Evolutionary conservation across 1,139 yeast species (phyloP).

Genomic region (Saccharomyces hybrid): DNA sequence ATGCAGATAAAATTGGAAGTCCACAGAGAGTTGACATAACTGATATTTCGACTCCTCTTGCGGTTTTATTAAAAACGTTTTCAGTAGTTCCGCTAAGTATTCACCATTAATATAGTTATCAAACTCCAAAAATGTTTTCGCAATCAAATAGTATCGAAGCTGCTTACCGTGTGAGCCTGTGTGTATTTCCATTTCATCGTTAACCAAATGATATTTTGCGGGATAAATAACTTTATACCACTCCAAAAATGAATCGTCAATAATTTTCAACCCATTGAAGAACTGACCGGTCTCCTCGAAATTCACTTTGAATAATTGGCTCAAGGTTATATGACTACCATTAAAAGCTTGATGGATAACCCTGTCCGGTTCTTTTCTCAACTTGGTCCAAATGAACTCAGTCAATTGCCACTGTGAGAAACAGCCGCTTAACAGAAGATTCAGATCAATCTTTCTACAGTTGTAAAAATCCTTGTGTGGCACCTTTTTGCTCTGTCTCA

Average conservation of each 20-base stretch:
- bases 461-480: constrained; percentile 10
- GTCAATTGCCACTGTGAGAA: constrained; percentile 5
- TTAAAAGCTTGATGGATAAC: not conserved
- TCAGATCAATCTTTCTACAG: constrained; percentile 5
- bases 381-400: constrained; percentile 1
- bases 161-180: constrained; percentile 4
- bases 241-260: constrained; percentile 15
- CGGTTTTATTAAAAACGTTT: constrained; percentile 19
- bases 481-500: constrained; percentile 1
- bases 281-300: not conserved
- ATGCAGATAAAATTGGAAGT: constrained; percentile 15
- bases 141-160: constrained; percentile 10
- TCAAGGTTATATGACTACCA: not conserved
- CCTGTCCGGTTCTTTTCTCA: constrained; percentile 4
- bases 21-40: constrained; percentile 26
- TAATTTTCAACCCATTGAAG: constrained; percentile 3
- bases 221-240: constrained; percentile 19
- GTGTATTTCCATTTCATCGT: constrained; percentile 4
- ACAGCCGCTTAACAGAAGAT: constrained; percentile 6
- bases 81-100: constrained; percentile 27
- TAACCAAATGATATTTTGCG: constrained; percentile 13
- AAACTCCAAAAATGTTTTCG: constrained; percentile 19
- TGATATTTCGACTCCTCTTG: constrained; percentile 29
- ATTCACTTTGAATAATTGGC: constrained; percentile 1
- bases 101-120: constrained; percentile 27